Conservation (phyloP, 495 filamentous ascomycete species). For the Halenospora varia region DNA sequence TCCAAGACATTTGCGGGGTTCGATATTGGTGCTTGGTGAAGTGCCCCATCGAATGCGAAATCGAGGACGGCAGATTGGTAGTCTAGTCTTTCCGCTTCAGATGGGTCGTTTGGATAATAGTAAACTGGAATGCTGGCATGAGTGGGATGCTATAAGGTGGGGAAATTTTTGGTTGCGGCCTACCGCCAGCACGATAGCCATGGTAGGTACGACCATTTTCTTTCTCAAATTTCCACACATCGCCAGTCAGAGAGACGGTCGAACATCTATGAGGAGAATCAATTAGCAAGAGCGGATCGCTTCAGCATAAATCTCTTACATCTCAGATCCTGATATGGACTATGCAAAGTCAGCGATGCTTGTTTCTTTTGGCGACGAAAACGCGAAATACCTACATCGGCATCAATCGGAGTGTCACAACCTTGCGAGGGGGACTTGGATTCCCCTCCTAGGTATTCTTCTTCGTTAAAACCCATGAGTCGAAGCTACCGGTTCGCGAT, state of each 20-base stretch:
- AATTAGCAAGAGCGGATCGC: neutral
- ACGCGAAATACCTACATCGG: neutral
- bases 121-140: conserved; percentile 34
- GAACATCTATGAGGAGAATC: neutral
- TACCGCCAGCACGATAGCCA: conserved; percentile 43
- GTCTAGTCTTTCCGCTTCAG: conserved; percentile 46
- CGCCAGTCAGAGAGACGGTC: neutral
- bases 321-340: neutral
- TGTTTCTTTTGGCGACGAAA: neutral
- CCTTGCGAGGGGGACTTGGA: neutral
- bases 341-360: neutral
- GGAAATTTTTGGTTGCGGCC: neutral
- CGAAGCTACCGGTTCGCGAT: neutral
- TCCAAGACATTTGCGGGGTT: conserved; percentile 49
- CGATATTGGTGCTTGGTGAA: conserved; percentile 57
- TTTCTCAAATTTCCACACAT: conserved; percentile 38
- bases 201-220: conserved; percentile 59
- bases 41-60: conserved; percentile 42
- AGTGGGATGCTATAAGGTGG: neutral
- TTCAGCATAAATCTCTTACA: neutral
- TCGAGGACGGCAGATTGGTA: conserved; percentile 57
- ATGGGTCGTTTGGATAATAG: conserved; percentile 52
- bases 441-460: neutral
- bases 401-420: neutral
- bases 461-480: neutral